phyloP scores from a whole-genome alignment of 176 grass and related monocot genomes.

The Microstegium vimineum region DNA sequence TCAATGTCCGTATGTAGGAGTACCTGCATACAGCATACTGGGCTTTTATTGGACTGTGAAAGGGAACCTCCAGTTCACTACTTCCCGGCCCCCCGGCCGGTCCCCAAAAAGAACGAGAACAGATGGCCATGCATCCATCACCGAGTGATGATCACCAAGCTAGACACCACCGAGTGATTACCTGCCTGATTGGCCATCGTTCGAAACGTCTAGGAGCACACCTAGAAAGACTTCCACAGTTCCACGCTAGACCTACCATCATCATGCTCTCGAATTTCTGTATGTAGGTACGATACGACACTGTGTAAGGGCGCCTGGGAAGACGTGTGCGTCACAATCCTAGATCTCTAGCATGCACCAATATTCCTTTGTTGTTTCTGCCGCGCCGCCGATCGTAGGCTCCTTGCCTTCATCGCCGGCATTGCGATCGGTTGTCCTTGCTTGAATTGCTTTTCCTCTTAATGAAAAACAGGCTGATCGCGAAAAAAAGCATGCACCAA shows the following conservation, averaged over 20 bases:
- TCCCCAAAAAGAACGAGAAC: slow-evolving; percentile 11
- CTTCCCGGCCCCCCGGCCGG: neutral
- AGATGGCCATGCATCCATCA: neutral
- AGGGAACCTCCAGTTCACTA: neutral
- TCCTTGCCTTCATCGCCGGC: no score
- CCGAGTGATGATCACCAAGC: no score
- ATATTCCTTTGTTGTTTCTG: no score
- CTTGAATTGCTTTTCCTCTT: no score
- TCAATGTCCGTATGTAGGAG: neutral
- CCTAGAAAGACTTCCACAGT: slow-evolving; percentile 36
- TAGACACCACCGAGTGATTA: neutral
- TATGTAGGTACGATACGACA: neutral
- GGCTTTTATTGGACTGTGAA: neutral
- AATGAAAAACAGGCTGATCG: no score
- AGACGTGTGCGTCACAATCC: neutral
- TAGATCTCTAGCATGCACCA: no score
- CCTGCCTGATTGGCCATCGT: neutral
- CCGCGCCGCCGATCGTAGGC: no score
- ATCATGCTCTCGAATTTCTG: slow-evolving; percentile 14
- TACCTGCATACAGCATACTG: neutral
- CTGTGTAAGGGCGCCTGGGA: neutral
- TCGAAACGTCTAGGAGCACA: neutral
- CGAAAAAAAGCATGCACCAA: no score
- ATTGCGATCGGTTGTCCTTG: no score
- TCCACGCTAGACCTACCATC: slow-evolving; percentile 8